Evolutionary conservation across 805 yeast genomes (phyloP).

Genomic region (Priceomyces castillae): DNA sequence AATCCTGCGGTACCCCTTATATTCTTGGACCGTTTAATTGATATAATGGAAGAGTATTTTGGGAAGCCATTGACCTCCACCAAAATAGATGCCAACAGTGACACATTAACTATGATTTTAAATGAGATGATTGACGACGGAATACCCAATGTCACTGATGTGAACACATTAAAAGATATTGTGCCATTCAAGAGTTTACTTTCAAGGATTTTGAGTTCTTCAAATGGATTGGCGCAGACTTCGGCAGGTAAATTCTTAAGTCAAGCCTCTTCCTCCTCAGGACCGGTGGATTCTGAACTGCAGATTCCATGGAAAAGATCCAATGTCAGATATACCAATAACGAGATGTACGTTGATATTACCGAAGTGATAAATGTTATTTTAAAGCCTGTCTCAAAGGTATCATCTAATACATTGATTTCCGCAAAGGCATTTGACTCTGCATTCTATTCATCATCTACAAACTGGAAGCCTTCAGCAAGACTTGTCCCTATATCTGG

Average conservation of each 20-base stretch:
- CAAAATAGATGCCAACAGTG: constrained; percentile 66
- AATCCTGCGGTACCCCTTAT: constrained; percentile 57
- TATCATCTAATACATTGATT: constrained; percentile 6
- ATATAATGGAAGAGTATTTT: constrained; percentile 57
- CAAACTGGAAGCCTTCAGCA: constrained; percentile 11
- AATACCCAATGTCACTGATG: constrained; percentile 67
- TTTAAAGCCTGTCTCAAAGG: constrained; percentile 31
- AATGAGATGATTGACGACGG: constrained; percentile 81
- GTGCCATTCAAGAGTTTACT: constrained; percentile 65
- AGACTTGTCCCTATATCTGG: constrained; percentile 46
- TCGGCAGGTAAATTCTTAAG: constrained; percentile 18
- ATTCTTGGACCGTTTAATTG: constrained; percentile 50
- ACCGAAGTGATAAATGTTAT: constrained; percentile 62
- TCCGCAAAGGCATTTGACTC: constrained; percentile 29
- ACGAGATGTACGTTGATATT: constrained; percentile 85
- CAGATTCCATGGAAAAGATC: constrained; percentile 74
- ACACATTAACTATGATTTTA: constrained; percentile 65
- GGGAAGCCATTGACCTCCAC: constrained; percentile 50
- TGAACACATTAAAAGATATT: constrained; percentile 63
- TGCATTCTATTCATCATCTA: constrained; percentile 26
- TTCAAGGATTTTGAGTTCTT: constrained; percentile 47
- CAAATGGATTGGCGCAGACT: constrained; percentile 32
- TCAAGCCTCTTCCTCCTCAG: constrained; percentile 9
- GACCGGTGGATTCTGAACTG: constrained; percentile 22
- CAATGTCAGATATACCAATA: constrained; percentile 67